Base-by-base conservation (phyloP, 2,329 filamentous ascomycete genomes). In the Hymenoscyphus fructigenus region DNA sequence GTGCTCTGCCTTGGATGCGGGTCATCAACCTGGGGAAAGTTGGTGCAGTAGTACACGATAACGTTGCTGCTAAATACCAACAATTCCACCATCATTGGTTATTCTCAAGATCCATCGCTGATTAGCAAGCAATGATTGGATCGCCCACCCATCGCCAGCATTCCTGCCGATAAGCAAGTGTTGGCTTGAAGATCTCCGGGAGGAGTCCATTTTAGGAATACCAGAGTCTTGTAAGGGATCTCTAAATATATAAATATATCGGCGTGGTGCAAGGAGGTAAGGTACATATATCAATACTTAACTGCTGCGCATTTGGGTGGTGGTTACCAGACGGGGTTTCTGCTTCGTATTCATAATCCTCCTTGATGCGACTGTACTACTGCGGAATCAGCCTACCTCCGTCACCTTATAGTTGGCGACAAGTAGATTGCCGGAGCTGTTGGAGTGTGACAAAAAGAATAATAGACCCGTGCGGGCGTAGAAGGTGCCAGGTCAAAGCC, bases 1-100 rank as follows among this genome's bases (percentile, higher is more conserved):
- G 20, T 26, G 14, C 20, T 53, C 20, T 14, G 47, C 47, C 47
- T 53, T n/a, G 26, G 10, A 26, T 9, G 47, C 20, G 47, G 47
- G 47, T 53, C 47, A 26, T 26, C 47, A 14, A 53, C 47, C 47
- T 53, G 47, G n/a, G n/a, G 47, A 53, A 53, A 53, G 47, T 26
- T 23, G 47, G 47, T 53, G 47, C 47, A 26, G 47, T 26, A 26
- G 47, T 26, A 53, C 47, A 53, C 20, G 47, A 53, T 53, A 53
- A 53, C 47, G 47, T 50, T 50, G 44, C 20, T 50, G 44, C 44
- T 50, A 38, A 38, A 12, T 38, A 38, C 36, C 36, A 17, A 38
- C 36, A 38, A 38, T 38, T 17, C 36, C 36, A 14, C 12, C 14
- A 38, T 38, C 36, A 38, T 38, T 38, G 20, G 20, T 9, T 26